Evolutionary conservation across 192 early-diverging fungal species (phyloP).

Genomic region (Coemansia sp.): DNA sequence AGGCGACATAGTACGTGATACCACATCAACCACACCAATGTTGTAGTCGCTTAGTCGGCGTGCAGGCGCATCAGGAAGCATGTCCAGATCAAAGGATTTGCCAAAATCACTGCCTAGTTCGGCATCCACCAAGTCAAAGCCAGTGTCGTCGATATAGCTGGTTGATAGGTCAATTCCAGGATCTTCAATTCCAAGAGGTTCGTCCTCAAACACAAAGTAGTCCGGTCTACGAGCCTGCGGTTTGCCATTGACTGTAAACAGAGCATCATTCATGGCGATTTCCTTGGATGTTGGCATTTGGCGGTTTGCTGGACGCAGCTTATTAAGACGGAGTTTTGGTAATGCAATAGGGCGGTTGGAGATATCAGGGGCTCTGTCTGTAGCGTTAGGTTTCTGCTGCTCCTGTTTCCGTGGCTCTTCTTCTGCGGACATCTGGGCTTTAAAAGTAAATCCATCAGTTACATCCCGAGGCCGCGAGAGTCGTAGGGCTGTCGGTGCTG

Average conservation of each 20-base stretch:
- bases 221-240: conserved; percentile 26
- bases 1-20: conserved; percentile 15
- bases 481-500: not conserved
- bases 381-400: not conserved
- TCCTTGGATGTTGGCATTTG: conserved; percentile 42
- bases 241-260: conserved; percentile 18
- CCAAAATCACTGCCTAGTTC: conserved; percentile 34
- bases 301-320: conserved; percentile 40
- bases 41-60: conserved; percentile 39
- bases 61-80: conserved; percentile 42
- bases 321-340: conserved; percentile 35
- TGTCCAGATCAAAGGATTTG: conserved; percentile 44
- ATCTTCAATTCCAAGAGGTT: conserved; percentile 5
- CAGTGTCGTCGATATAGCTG: conserved; percentile 37
- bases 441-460: not conserved
- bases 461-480: not conserved
- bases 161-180: conserved; percentile 14
- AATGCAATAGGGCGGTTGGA: conserved; percentile 27
- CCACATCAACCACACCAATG: conserved; percentile 28
- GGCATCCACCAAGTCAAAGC: conserved; percentile 35
- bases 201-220: conserved; percentile 10
- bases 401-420: conserved; percentile 6
- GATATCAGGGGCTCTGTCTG: not conserved
- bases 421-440: not conserved
- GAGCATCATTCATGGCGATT: conserved; percentile 17